Evolutionary conservation across 2,329 filamentous ascomycete species (phyloP), one percentile per base, ranked within the genome.

Genomic region (Penicillium verrucosum): DNA sequence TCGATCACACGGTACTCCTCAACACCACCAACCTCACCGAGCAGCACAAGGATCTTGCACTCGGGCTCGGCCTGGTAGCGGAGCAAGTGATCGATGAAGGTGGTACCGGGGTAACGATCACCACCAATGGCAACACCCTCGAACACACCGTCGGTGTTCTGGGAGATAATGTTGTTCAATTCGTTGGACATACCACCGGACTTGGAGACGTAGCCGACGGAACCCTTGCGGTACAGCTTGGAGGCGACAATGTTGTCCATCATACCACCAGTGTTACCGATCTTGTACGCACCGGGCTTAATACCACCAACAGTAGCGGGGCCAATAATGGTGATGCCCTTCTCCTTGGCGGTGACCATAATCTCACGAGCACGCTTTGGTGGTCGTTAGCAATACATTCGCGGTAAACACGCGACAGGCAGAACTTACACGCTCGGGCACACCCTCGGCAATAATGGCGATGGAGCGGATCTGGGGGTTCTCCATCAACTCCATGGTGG

Each of bases 171-270:
- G 87, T 99, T 99, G 89, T 99, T 99, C 73, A 99, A 82, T 84
- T 99, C 94, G 85, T 99, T 99, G 79, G 94, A 97, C 94, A 99
- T 99, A 81, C 94, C 94, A 75, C 94, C 94, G 58, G 94, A 99
- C 85, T 99, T 99, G 85, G 93, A 97, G 79, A 99, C 94, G 80
- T 99, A 99, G 70, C 91, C 94, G 67, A 99, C 92, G 69, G 94
- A 97, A 70, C 94, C 94, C 82, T 94, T 94, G 80, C 94, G 93
- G 88, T 99, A 99, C 60, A 99, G 90, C 88, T 99, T 99, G 77
- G 94, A 97, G 69, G 94, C 92, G 64, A 99, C 94, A 72, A 99
- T 99, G 86, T 99, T 99, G 86, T 99, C 94, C 94, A 99, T 99
- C 94, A 99, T 99, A 80, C 94, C 94, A 85, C 94, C 94, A 71